Evolutionary conservation across 108 stramenopile species (phyloP).

Genomic region (Discostella pseudostelligera): DNA sequence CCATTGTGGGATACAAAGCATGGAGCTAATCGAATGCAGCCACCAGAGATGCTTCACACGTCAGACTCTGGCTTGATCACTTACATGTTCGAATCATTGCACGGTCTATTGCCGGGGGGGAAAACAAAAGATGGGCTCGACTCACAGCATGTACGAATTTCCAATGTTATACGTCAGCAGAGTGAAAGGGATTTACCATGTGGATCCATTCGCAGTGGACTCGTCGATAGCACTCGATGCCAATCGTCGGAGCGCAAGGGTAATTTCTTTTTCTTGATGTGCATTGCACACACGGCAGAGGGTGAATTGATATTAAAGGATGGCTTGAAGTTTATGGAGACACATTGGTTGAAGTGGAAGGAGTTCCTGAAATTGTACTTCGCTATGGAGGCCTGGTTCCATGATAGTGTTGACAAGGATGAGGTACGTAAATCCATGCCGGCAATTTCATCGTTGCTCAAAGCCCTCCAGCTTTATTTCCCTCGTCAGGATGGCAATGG

Average conservation of each 20-base stretch:
- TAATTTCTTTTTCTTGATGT: not conserved
- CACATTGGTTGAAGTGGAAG: not conserved
- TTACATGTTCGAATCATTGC: too few relatives aligned
- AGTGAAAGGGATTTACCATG: constrained; percentile 8
- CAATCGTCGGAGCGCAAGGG: constrained; percentile 1
- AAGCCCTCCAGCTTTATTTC: not conserved
- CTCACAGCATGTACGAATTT: not conserved
- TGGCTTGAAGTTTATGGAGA: not conserved
- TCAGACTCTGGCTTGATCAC: too few relatives aligned
- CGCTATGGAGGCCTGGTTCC: not conserved
- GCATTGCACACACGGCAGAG: not conserved
- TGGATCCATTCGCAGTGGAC: constrained; percentile 2
- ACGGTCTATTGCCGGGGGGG: too few relatives aligned
- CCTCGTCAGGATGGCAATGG: not conserved
- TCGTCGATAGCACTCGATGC: not conserved
- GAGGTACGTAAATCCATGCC: not conserved
- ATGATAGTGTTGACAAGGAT: not conserved
- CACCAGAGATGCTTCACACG: too few relatives aligned
- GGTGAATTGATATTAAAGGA: not conserved
- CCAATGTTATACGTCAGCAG: not conserved
- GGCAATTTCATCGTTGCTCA: not conserved
- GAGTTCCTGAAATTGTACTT: not conserved
- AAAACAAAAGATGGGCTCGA: too few relatives aligned
- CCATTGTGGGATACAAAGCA: too few relatives aligned
- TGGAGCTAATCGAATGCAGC: too few relatives aligned